Evolutionary conservation across 108 stramenopile genomes (phyloP).

Genomic region (Stephanodiscus minutulus): DNA sequence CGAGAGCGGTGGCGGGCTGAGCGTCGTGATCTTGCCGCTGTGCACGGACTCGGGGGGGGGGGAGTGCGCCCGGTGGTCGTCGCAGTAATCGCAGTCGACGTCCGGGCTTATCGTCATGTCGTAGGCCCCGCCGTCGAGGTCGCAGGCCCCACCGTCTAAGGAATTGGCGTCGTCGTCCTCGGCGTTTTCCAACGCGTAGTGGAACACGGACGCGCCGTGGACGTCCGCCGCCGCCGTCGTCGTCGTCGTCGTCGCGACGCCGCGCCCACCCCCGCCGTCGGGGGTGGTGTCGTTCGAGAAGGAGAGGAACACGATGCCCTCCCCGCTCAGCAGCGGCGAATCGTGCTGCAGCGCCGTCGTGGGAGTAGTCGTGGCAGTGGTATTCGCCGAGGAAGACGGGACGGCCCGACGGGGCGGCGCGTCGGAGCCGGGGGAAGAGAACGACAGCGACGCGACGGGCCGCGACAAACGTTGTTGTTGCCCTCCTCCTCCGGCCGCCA

Average conservation of each 20-base stretch:
- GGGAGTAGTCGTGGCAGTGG: background rate
- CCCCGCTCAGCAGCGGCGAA: slow-evolving; percentile 36
- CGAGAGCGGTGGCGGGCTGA: slow-evolving; percentile 36
- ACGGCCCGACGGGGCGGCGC: no score
- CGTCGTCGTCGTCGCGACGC: background rate
- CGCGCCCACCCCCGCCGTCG: background rate
- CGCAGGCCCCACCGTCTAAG: background rate
- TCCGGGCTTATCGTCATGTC: slow-evolving; percentile 19
- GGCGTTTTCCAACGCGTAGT: background rate
- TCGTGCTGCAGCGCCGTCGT: no score
- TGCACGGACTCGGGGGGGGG: slow-evolving; percentile 46
- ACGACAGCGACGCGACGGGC: no score
- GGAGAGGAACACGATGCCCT: slow-evolving; percentile 30
- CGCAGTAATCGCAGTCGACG: background rate
- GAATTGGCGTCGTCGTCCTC: background rate
- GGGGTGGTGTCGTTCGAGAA: slow-evolving; percentile 42
- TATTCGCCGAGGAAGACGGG: no score
- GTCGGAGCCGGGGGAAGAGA: no score
- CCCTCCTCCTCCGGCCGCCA: no score
- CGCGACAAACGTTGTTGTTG: no score
- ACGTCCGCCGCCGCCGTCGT: background rate
- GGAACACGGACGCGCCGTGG: background rate
- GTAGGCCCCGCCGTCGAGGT: background rate
- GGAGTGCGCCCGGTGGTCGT: slow-evolving; percentile 14
- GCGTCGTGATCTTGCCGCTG: slow-evolving; percentile 23